Percentiles rank a stretch among this genome's conserved stretches.
phyloP scores from a whole-genome alignment of 2,329 filamentous ascomycete genomes.

The Alternaria sp. region DNA sequence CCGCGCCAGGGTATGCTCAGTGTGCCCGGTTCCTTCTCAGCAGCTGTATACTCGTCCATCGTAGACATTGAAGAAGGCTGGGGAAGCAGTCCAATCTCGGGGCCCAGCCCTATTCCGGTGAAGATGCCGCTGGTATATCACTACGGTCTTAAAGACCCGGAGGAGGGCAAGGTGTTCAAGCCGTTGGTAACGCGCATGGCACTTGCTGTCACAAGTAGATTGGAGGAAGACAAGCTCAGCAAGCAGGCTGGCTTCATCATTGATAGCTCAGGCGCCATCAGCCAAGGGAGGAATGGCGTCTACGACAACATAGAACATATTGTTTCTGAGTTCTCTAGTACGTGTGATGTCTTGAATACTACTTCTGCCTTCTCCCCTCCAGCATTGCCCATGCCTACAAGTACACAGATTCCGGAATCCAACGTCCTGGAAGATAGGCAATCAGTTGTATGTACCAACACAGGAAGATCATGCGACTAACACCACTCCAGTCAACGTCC shows the following conservation, averaged over 20 bases:
- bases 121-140: constrained; percentile 93
- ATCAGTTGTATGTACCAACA: constrained; percentile 7
- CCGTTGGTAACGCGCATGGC: constrained; percentile 79
- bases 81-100: constrained; percentile 90
- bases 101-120: constrained; percentile 85
- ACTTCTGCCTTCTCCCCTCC: background rate
- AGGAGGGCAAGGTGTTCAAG: constrained; percentile 76
- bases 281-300: constrained; percentile 68
- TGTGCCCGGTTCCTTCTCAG: constrained; percentile 78
- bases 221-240: constrained; percentile 78
- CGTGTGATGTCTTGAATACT: constrained; percentile 42
- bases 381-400: background rate
- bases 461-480: constrained; percentile 28
- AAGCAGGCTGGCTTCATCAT: constrained; percentile 82
- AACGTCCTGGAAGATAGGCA: background rate
- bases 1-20: constrained; percentile 71
- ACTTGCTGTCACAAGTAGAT: constrained; percentile 76
- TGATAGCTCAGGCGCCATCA: constrained; percentile 78
- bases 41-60: constrained; percentile 85
- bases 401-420: background rate
- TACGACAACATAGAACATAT: constrained; percentile 85
- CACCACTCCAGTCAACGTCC: constrained; percentile 70
- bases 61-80: constrained; percentile 90
- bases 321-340: constrained; percentile 72
- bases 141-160: constrained; percentile 77